Evolutionary conservation across 768 basidiomycete genomes (phyloP), one percentile per base, ranked within the genome.

Genomic region (Boletus huronensis): DNA sequence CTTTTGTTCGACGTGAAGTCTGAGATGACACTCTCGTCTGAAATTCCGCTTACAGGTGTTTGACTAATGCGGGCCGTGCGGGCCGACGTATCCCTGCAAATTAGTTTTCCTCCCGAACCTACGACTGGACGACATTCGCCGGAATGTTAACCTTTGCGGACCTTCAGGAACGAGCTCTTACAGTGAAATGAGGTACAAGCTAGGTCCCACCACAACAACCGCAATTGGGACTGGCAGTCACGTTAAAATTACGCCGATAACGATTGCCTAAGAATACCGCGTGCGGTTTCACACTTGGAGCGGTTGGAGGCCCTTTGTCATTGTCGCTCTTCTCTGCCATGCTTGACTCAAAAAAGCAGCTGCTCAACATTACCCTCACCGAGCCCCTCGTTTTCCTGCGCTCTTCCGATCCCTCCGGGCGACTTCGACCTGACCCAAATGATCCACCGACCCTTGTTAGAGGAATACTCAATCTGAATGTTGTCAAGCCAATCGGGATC

Each of bases 401-500:
- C 53, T 71, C 78, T 58, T 60, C 77, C n/a, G 82, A 84, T 64
- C 75, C 76, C 10, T 67, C 73, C 2, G 72, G 73, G 9, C 67
- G 77, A 40, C 60, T 63, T 55, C 66, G 54, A 28, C 50, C 62
- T n/a, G 60, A 68, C 21, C 60, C 72, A 3, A 65, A 70, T 21
- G 82, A 84, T 3, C 78, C 87, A 1, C 82, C 84, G 0, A 78
- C 85, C 14, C 72, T 87, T 59, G 74, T 90, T 6, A 74, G 89
- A 56, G 88, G 87, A 1, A 68, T 90, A 4, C 75, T 90, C 53
- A 81, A 80, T 3, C 72, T 90, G 25, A 75, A 77, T 32, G 72
- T 90, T 19, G 73, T 72, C 31, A 97, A 97, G 69, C 86, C 95
- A 1, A 93, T 84, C 50, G 84, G 81, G 61, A 88, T 99, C 58